phyloP scores from a whole-genome alignment of 2,329 filamentous ascomycete species.

The Cladosporium sp. region DNA sequence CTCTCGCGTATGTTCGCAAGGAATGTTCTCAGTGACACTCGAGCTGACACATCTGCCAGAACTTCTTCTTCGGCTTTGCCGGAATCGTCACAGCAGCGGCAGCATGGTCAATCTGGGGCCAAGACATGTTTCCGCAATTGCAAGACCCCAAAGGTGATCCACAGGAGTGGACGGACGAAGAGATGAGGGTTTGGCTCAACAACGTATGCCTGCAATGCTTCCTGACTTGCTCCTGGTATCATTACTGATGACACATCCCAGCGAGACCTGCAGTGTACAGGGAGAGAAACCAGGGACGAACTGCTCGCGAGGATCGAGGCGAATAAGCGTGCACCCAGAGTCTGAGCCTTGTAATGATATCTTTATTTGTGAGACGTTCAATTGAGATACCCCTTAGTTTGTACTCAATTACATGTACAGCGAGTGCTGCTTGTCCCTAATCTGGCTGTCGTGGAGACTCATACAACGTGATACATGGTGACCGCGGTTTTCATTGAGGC shows the following conservation, averaged over 20 bases:
- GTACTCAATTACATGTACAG: background rate
- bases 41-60: slow-evolving; percentile 23
- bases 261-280: slow-evolving; percentile 64
- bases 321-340: slow-evolving; percentile 57
- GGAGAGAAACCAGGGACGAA: slow-evolving; percentile 61
- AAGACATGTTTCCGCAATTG: slow-evolving; percentile 75
- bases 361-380: background rate
- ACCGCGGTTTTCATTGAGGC: background rate
- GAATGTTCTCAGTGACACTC: background rate
- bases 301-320: slow-evolving; percentile 68
- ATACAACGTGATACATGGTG: background rate
- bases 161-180: slow-evolving; percentile 72
- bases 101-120: slow-evolving; percentile 81
- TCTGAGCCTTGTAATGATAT: slow-evolving; percentile 17
- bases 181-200: slow-evolving; percentile 78
- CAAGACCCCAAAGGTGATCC: slow-evolving; percentile 76
- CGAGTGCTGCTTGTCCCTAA: background rate
- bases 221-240: background rate
- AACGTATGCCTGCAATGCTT: slow-evolving; percentile 59
- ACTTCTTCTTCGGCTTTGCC: slow-evolving; percentile 65
- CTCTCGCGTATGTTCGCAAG: slow-evolving; percentile 40
- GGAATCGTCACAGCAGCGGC: slow-evolving; percentile 79
- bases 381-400: background rate
- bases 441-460: background rate
- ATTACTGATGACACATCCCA: slow-evolving; percentile 35